phyloP scores from a whole-genome alignment of 352 stramenopile species.

The Pythium aquatile region DNA sequence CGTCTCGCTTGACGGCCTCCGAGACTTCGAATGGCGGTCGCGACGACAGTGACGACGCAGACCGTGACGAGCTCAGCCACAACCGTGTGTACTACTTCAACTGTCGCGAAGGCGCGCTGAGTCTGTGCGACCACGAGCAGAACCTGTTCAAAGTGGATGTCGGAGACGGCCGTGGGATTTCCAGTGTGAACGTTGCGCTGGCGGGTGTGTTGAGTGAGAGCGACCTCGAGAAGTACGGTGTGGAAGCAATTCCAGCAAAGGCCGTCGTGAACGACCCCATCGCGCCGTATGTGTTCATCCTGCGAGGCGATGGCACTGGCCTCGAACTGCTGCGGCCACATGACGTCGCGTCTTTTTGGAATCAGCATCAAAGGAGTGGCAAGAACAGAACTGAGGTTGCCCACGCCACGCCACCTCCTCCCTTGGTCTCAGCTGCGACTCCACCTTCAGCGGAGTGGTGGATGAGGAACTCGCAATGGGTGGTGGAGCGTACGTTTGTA shows the following conservation, averaged over 20 bases:
- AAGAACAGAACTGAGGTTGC: background rate
- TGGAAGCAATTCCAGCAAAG: constrained; percentile 48
- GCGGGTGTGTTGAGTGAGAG: constrained; percentile 55
- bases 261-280: constrained; percentile 79
- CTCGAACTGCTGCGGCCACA: constrained; percentile 51
- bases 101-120: constrained; percentile 42
- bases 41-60: constrained; percentile 49
- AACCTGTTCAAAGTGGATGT: constrained; percentile 63
- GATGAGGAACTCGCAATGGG: constrained; percentile 5
- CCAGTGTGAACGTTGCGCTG: constrained; percentile 46
- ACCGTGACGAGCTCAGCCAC: constrained; percentile 54
- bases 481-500: constrained; percentile 24
- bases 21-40: background rate
- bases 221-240: constrained; percentile 48
- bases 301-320: constrained; percentile 74
- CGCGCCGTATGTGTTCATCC: constrained; percentile 62
- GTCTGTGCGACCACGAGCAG: constrained; percentile 68
- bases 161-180: constrained; percentile 21
- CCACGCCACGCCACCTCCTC: constrained; percentile 1
- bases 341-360: constrained; percentile 40
- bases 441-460: constrained; percentile 5
- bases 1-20: constrained; percentile 7
- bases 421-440: background rate
- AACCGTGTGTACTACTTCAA: constrained; percentile 80
- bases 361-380: background rate